phyloP scores from a whole-genome alignment of 495 filamentous ascomycete species.

The Annulohypoxylon bovei region DNA sequence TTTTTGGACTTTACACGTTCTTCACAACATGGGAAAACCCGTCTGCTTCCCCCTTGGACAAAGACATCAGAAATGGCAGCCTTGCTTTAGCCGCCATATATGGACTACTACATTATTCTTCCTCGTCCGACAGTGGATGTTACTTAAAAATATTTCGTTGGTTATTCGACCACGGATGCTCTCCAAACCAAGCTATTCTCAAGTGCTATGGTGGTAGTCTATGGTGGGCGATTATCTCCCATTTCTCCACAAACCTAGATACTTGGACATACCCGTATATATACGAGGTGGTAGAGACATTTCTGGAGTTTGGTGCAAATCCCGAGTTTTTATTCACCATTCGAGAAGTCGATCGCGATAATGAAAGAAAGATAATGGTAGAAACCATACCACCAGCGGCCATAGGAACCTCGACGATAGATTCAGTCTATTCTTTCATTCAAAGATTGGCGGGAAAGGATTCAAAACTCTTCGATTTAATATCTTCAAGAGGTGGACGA shows the following conservation, averaged over 20 bases:
- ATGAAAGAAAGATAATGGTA: neutral
- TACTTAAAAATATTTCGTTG: neutral
- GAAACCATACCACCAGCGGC: neutral
- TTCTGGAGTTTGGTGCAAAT: neutral
- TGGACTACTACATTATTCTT: too few species aligned
- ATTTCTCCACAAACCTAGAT: neutral
- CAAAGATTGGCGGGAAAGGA: neutral
- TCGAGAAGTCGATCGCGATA: neutral
- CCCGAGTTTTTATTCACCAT: neutral
- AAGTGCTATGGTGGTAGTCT: neutral
- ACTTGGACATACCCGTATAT: neutral
- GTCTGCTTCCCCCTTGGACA: neutral
- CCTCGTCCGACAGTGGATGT: neutral
- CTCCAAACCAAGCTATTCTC: neutral
- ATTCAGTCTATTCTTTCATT: neutral
- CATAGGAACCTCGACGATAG: neutral
- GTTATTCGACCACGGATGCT: neutral
- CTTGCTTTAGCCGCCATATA: neutral
- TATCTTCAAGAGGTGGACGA: neutral
- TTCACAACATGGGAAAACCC: neutral
- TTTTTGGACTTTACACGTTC: neutral
- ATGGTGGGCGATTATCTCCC: neutral
- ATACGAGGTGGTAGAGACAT: neutral
- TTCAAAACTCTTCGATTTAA: neutral
- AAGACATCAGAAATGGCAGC: conserved; percentile 2